Base-by-base conservation (phyloP, 2,329 filamentous ascomycete genomes). In the Aplosporella prunicola region DNA sequence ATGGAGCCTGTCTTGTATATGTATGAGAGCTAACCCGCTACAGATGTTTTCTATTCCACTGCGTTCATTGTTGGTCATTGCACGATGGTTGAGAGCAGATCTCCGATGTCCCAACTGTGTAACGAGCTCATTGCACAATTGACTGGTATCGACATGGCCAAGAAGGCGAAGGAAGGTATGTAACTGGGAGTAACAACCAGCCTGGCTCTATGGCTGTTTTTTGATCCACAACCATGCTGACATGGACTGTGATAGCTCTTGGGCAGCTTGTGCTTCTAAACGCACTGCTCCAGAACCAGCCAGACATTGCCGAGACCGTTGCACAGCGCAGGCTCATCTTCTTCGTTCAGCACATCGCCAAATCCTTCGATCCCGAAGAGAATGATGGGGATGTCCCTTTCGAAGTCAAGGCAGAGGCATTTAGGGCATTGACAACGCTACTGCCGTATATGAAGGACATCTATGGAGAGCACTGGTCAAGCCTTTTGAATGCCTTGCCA, bases 401-500 rank as follows among this genome's bases (percentile, higher is more conserved):
- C 53, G 69, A 20, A 62, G 75, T 61, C 59, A 70, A 44, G 72
- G 76, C 53, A 62, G 78, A 49, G 68, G 67, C 43, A 51, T 85
- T 36, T 63, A 73, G 56, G 42, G 56, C 63, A 5, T 49, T 80
- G 32, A 54, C 59, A 2, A 61, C 66, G 3, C 63, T 94, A 3
- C 59, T 95, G 0, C 83, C 84, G 2, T 73, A 72, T 26, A 80
- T 95, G 48, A 74, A 76, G 41, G 81, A 87, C 31, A 77, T 94
- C 1, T 95, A 94, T 50, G 91, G 89, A 1, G 76, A 82, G 0
- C 84, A 94, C 52, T 98, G 91, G 91, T 72, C 79, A 34, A 53
- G 63, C 10, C 52, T 64, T 5, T 37, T 68, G 10, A 47, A 48
- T 6, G 50, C 50, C 3, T 36, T 69, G n/a, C 49, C 53, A 2